Conservation (phyloP, 257 asterid species). For the Ajuga chamaepitys region DNA sequence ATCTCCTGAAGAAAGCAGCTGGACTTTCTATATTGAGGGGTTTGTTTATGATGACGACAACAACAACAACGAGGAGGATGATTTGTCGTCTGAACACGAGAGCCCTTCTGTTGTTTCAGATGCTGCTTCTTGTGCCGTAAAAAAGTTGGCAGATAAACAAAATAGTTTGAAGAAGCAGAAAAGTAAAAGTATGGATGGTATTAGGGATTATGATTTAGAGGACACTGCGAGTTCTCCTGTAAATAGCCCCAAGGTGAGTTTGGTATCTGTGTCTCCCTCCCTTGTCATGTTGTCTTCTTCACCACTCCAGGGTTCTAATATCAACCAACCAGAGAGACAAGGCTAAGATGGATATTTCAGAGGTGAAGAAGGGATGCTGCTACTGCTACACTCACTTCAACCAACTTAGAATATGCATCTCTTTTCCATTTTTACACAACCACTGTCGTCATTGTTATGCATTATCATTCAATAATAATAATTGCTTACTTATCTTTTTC, state of each 20-base stretch:
- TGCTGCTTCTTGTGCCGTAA: conserved; percentile 50
- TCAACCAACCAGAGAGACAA: conserved; percentile 34
- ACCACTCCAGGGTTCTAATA: conserved; percentile 40
- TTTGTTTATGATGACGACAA: conserved; percentile 24
- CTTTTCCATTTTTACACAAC: no score
- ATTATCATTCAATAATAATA: no score
- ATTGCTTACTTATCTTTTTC: no score
- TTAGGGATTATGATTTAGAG: conserved; percentile 43
- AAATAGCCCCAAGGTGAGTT: conserved; percentile 63
- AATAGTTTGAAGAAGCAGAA: conserved; percentile 46
- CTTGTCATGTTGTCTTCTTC: neutral
- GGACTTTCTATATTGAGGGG: conserved; percentile 72
- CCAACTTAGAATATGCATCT: no score
- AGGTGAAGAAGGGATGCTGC: no score
- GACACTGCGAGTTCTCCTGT: conserved; percentile 85
- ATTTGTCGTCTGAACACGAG: conserved; percentile 23
- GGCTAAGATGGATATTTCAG: conserved; percentile 24
- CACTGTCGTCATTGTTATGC: no score
- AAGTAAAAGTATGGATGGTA: conserved; percentile 15
- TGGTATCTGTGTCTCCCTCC: neutral
- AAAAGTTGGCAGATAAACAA: conserved; percentile 16
- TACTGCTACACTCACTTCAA: no score
- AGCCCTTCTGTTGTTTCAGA: conserved; percentile 52
- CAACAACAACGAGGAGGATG: neutral
- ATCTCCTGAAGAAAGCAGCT: conserved; percentile 64